Base-by-base conservation (phyloP, 495 filamentous ascomycete genomes). In the Trichocladium uniseriatum region DNA sequence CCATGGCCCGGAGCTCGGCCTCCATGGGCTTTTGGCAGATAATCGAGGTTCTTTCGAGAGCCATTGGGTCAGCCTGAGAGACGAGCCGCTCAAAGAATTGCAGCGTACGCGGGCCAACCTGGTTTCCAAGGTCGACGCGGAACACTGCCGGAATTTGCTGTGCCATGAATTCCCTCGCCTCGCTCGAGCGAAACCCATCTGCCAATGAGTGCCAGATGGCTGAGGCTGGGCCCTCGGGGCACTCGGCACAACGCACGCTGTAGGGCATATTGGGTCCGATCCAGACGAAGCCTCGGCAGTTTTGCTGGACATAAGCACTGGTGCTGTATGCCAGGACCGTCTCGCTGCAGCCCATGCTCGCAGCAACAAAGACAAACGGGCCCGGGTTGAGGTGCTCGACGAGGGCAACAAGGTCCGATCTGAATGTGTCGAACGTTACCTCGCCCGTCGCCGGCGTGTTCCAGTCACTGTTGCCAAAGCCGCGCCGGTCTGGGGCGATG, bases 401-500 rank as follows among this genome's bases (percentile, higher is more conserved):
- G 2, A 57, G 51, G 9, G 15, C 34, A 36, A 45, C 21, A 13
- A 49, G 19, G 49, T 58, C 41, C 15, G 29, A 15, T 1, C 48
- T 52, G 16, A 65, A 63, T n/a, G 55, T 57, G 22, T 57, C 38
- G 22, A 52, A 61, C 21, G 48, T 55, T 3, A 63, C 49, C 6
- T 55, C 38, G 9, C 13, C 42, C 13, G 49, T 38, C 0, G 14
- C 20, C 1, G 42, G 44, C 6, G 38, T 53, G 16, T 15, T 37
- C 58, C 57, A 61, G 39, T 59, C 47, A 44, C 49, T 58, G 24
- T 53, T 48, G 36, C 62, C 60, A 41, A 65, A 63, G 14, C 57
- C 62, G 38, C 62, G 62, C 32, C 62, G 57, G 55, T 65, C 60
- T 2, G 55, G 52, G 21, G 55, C 57, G 14, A 65, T 49, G 50